phyloP scores from a whole-genome alignment of 83 land plant genomes.

The Thuja plicata region DNA sequence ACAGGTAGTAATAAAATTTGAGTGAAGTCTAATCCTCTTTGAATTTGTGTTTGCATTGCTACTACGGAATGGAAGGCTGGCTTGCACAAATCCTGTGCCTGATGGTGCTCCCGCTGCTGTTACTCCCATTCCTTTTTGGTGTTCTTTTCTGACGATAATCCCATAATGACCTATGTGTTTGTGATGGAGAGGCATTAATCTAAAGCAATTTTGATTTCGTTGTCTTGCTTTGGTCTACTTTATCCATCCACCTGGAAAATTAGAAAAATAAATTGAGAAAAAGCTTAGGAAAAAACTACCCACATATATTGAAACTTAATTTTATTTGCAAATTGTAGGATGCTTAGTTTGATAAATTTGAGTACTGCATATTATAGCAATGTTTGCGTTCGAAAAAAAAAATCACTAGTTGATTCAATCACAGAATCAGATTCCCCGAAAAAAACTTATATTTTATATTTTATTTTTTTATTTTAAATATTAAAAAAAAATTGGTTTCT shows the following conservation, averaged over 20 bases:
- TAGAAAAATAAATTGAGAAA: not conserved
- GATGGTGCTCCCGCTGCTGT: not conserved
- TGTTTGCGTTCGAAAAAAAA: too few species aligned
- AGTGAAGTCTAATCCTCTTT: not conserved
- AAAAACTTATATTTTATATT: too few species aligned
- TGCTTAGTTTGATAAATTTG: too few species aligned
- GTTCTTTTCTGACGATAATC: not conserved
- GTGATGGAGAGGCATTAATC: not conserved
- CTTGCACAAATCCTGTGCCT: not conserved
- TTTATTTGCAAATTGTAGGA: too few species aligned
- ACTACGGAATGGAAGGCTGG: not conserved
- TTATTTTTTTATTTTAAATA: too few species aligned
- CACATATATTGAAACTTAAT: not conserved
- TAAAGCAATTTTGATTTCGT: not conserved
- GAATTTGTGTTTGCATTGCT: not conserved
- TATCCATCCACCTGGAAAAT: not conserved
- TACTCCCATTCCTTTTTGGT: not conserved
- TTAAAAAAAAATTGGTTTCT: too few species aligned
- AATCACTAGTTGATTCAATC: too few species aligned
- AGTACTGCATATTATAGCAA: too few species aligned
- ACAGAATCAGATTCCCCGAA: too few species aligned
- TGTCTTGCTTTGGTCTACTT: not conserved
- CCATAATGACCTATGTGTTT: not conserved
- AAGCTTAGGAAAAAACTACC: not conserved
- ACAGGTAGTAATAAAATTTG: not conserved